These are phyloP conservation scores for Straminergon stramineum DNA, from an alignment of 225 moss, liverwort and hornwort genomes.

Conservation along the genomic window DNA sequence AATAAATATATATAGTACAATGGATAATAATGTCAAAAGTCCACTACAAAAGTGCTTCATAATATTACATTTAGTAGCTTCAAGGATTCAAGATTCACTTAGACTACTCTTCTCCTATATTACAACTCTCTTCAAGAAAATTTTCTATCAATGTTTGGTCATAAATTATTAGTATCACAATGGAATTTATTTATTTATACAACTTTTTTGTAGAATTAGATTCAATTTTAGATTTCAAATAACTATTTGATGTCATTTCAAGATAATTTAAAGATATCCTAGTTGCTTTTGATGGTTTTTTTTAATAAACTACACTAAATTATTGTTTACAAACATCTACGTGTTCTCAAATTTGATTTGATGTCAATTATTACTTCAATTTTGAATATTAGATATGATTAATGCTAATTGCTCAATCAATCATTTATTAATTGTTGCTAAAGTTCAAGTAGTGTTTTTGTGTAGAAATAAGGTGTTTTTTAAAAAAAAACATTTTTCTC, in stretches of 20 bases:
- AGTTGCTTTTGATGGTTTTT: too few species aligned
- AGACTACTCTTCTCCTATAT: not conserved
- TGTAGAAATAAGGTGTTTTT: too few species aligned
- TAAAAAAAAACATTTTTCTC: too few species aligned
- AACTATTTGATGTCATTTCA: not conserved
- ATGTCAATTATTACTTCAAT: too few species aligned
- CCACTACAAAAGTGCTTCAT: not conserved
- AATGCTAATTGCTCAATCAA: too few species aligned
- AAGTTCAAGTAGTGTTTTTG: fast-evolving
- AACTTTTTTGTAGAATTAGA: fast-evolving
- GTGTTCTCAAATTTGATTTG: too few species aligned
- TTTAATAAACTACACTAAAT: too few species aligned
- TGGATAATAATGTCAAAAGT: not conserved
- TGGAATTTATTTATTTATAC: not conserved
- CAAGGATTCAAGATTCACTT: not conserved
- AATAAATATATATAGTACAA: not conserved
- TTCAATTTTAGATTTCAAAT: not conserved
- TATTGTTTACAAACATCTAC: too few species aligned
- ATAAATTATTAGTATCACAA: not conserved
- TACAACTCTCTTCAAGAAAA: not conserved
- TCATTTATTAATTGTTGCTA: too few species aligned
- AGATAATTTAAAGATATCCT: not conserved
- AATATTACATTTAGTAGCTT: not conserved
- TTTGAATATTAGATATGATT: too few species aligned
- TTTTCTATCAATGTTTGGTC: not conserved